Percentiles rank a stretch among this genome's conserved stretches.
phyloP scores from a whole-genome alignment of 2,329 filamentous ascomycete genomes.

The Chaetomiaceae sp. region DNA sequence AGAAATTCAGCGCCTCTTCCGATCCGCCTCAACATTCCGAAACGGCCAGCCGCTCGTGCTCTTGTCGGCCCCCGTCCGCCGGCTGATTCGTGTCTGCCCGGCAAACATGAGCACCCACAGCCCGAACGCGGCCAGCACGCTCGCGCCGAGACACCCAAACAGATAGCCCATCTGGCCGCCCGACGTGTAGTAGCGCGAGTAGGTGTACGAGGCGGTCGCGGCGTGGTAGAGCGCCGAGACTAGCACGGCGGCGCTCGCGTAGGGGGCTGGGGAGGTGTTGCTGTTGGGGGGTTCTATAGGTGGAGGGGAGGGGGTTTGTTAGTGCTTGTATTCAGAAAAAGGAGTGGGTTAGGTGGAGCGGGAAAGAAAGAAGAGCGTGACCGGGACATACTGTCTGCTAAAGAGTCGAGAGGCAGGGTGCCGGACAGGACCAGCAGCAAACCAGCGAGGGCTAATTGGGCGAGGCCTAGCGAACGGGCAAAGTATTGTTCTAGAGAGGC shows the following conservation, averaged over 20 bases:
- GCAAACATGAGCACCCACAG: conserved; percentile 54
- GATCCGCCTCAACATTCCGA: conserved; percentile 32
- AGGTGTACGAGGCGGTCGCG: conserved; percentile 59
- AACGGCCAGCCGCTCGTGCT: conserved; percentile 39
- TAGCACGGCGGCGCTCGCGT: conserved; percentile 60
- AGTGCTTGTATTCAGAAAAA: no score
- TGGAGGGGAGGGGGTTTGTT: no score
- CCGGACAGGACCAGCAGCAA: conserved; percentile 66
- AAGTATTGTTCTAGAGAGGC: conserved; percentile 67
- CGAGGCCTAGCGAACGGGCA: conserved; percentile 63
- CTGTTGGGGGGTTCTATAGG: conserved; percentile 32
- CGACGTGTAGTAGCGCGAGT: conserved; percentile 57
- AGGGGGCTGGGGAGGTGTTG: conserved; percentile 43
- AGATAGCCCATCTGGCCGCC: conserved; percentile 53
- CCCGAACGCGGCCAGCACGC: conserved; percentile 55
- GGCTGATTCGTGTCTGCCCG: conserved; percentile 33
- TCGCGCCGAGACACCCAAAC: conserved; percentile 54
- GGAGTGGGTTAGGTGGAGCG: background rate
- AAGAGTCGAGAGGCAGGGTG: conserved; percentile 59
- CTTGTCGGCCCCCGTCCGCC: conserved; percentile 38
- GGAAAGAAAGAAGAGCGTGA: background rate
- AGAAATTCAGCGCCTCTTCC: conserved; percentile 18
- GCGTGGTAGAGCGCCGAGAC: conserved; percentile 64
- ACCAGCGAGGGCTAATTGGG: conserved; percentile 59
- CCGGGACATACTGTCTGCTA: conserved; percentile 34